Base-by-base conservation (phyloP, 1,284 basidiomycete species). In the Porodaedalea pini region DNA sequence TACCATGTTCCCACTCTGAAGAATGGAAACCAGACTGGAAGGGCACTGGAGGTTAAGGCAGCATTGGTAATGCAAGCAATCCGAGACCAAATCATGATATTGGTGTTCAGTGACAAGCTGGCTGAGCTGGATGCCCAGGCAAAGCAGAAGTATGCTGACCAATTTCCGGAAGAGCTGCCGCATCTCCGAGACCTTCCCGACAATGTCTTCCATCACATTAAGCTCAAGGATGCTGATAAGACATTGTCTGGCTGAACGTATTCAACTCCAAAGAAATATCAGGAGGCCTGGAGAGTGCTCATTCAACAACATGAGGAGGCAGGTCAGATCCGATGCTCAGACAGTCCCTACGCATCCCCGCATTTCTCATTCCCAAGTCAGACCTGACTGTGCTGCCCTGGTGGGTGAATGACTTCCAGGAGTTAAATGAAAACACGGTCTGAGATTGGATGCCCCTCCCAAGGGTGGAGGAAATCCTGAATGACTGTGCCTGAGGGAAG, bases 381-480 rank as follows among this genome's bases (percentile, higher is more conserved):
- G 74, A 77, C 54, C 68, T 66, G 0, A 63, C 58, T 0, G 73
- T 59, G 0, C 40, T 70, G 0, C 73, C 74, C 0, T 63, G 70
- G 0, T 76, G 73, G 76, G 75, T 76, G 0, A 73, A 72, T 41
- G 72, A 78, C 54, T 76, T 71, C 53, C 63, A n/a, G n/a, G n/a
- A n/a, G n/a, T n/a, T n/a, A n/a, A n/a, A n/a, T n/a, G n/a, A n/a
- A n/a, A n/a, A n/a, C n/a, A n/a, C n/a, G n/a, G n/a, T n/a, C n/a
- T n/a, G n/a, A n/a, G n/a, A n/a, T n/a, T n/a, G n/a, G n/a, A n/a
- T n/a, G n/a, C n/a, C n/a, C n/a, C n/a, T n/a, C n/a, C n/a, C n/a
- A n/a, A n/a, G n/a, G n/a, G n/a, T n/a, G n/a, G n/a, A n/a, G n/a
- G n/a, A n/a, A n/a, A n/a, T n/a, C n/a, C n/a, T n/a, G n/a, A n/a